Base-by-base conservation (phyloP, 257 asterid genomes). In the Coffea eugenioides region DNA sequence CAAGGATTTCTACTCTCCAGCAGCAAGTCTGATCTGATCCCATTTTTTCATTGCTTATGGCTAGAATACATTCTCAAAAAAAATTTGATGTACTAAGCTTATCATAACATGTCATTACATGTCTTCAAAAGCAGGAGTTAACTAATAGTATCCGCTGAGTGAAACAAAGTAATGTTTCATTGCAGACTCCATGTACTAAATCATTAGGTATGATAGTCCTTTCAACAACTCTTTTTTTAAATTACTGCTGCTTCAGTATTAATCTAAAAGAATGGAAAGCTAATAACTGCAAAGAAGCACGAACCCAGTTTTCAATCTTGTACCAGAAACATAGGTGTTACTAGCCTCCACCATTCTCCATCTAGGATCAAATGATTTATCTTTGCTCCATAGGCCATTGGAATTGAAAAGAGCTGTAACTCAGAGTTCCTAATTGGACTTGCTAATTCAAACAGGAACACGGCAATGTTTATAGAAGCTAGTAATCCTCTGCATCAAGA, bases 251-350 rank as follows among this genome's bases (percentile, higher is more conserved):
- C 8, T 57, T 4, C 65, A 45, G 5, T 43, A 25, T 61, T 23
- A 46, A 48, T 48, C 6, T 31, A 49, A 43, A 67, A 77, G 75
- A 16, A 31, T 20, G 70, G 11, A 8, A 4, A 68, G 57, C 59
- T 9, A 21, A 52, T 62, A 46, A 78, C 41, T 13, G 59, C 70
- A 88, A n/a, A 77, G 87, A 86, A 91, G 91, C 81, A 90, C 95
- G 94, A 86, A 90, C 94, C 92, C 70, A 87, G 79, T 65, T 82
- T 83, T 89, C 85, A 82, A 81, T 89, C 90, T 84, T 90, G 96
- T 93, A 93, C 97, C 98, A 93, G 98, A 93, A 93, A 93, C 89
- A 93, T 92, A 23, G 98, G 98, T 46, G 98, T 92, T 82, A 93
- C 80, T 49, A 93, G 92, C 83, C 98, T 92, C 98, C 98, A 93